Base-by-base conservation (phyloP, 139 green algal species). In the Coccomyxa sp. region DNA sequence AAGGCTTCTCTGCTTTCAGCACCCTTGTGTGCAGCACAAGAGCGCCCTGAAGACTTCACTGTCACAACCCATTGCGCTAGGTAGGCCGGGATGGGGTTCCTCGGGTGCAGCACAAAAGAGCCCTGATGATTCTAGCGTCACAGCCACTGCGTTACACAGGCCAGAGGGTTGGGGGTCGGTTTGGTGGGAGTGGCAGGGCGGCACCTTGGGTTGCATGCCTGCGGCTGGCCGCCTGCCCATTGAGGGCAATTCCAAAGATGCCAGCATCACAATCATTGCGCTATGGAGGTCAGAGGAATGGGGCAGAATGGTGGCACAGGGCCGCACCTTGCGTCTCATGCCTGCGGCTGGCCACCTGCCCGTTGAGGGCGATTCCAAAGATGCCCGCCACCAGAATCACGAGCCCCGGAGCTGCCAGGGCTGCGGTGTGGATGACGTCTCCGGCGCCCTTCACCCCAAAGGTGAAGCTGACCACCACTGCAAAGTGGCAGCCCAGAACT, bases 351-450 rank as follows among this genome's bases (percentile, higher is more conserved):
- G 27, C 50, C 2, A 64, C 50, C 14, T 38, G 31, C 16, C 69
- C 69, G 40, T 74, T 74, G 31, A 74, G 22, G 0, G 74, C 75
- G 12, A 84, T 81, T 55, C 80, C 80, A 0, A 50, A 44, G 8
- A 82, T 74, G 39, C 81, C 81, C 0, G 29, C 73, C 0, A 85
- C 29, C n/a, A 85, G 76, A 24, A 85, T 55, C 8, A 74, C 55
- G 39, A 85, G 72, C 8, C 39, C 81, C 0, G 73, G 50, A 2
- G 39, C 71, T n/a, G 77, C 73, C 24, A 68, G 37, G 24, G 29
- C 35, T 27, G 55, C 33, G 72, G 74, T 39, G 3, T 64, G 50
- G 22, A 64, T 64, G 70, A 27, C 44, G 70, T 50, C 77, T 1
- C 73, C 77, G 0, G 35, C 41, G 16, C 78, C 73, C 38, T 37